Conservation (phyloP, 768 basidiomycete genomes). For the Podaxis sp. region DNA sequence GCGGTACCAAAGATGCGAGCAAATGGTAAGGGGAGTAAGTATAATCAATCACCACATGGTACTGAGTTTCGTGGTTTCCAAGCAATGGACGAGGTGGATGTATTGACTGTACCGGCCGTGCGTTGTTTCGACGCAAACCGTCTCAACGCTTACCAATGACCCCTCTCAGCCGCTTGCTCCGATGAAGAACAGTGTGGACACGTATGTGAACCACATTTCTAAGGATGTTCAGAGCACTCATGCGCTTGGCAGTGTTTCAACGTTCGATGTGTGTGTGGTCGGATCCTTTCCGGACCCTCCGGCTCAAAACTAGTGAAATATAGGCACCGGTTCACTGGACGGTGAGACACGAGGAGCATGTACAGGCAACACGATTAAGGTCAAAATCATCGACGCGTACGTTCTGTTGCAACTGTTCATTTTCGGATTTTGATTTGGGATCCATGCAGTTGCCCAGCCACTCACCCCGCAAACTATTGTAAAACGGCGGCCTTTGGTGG, state of each 20-base stretch:
- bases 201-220: slow-evolving; percentile 3
- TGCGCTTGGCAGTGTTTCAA: slow-evolving; percentile 24
- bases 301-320: slow-evolving; percentile 14
- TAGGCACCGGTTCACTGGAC: slow-evolving; percentile 20
- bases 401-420: neutral
- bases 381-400: slow-evolving; percentile 33
- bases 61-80: neutral
- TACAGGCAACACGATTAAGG: slow-evolving; percentile 31
- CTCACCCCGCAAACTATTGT: slow-evolving; percentile 37
- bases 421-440: slow-evolving; percentile 7
- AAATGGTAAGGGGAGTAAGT: slow-evolving; percentile 16
- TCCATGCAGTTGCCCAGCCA: slow-evolving; percentile 25
- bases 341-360: slow-evolving; percentile 27
- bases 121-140: slow-evolving; percentile 6
- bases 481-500: slow-evolving; percentile 26
- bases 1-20: slow-evolving; percentile 25
- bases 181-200: slow-evolving; percentile 17
- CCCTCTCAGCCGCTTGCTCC: slow-evolving; percentile 15
- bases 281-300: neutral
- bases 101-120: slow-evolving; percentile 29
- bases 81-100: slow-evolving; percentile 26
- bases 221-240: neutral
- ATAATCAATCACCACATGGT: neutral
- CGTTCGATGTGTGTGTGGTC: slow-evolving; percentile 22
- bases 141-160: neutral